Base-by-base conservation (phyloP, 2,329 filamentous ascomycete species). In the Colletotrichum falcatum region DNA sequence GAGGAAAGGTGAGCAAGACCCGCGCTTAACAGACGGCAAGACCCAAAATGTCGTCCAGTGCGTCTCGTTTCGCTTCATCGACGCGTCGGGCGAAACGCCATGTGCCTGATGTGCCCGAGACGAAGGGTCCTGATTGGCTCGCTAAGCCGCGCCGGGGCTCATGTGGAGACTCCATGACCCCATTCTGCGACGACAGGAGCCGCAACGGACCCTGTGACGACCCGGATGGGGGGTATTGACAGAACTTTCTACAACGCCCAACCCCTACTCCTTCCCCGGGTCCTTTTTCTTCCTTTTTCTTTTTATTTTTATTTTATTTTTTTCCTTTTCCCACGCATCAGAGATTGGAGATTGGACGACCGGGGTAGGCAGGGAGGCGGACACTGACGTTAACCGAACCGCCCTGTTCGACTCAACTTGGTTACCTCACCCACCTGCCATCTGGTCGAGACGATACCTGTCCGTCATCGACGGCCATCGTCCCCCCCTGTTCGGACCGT, bases 61-160 rank as follows among this genome's bases (percentile, higher is more conserved):
- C 66, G 63, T 70, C 68, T 77, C 73, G 78, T 80, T 77, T 79
- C 76, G 78, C 79, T 74, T 82, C 80, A 81, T 79, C 81, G 77
- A 65, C 73, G 77, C 74, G 74, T 78, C 75, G 77, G 74, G 68
- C 81, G 81, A 83, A 82, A 83, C 81, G 72, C 73, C 73, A 70
- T 69, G 72, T 77, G 78, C 78, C 75, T 79, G 77, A 79, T 76
- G 75, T 76, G 68, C 76, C 28, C 65, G 65, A 60, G 30, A 66
- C 11, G 18, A 3, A 33, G 28, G 37, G n/a, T 59, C 59, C 53
- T 75, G 69, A 78, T 76, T 79, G 75, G 76, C 56, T 67, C 28
- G 28, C 66, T 63, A 63, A 62, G 64, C 64, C 46, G 37, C 58
- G 71, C 55, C 54, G 61, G 74, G 73, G 26, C 62, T 58, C 71